Conservation (phyloP, 1,284 basidiomycete species). For the Pholiota adiposa region DNA sequence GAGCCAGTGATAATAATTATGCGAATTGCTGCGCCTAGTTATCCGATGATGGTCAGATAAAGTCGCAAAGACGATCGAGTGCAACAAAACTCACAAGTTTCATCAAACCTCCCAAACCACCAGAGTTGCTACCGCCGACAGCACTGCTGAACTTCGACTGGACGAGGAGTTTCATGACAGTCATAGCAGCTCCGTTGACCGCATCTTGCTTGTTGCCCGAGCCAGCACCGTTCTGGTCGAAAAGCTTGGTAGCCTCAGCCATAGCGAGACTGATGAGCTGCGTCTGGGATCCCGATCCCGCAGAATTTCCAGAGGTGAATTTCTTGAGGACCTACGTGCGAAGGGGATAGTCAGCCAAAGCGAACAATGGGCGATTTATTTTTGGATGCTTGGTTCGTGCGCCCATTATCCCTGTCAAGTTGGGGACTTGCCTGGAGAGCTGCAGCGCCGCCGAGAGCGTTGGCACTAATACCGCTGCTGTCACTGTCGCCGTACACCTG, state of each 20-base stretch:
- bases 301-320: slow-evolving; percentile 59
- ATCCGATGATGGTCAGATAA: neutral
- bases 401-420: neutral
- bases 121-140: slow-evolving; percentile 65
- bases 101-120: slow-evolving; percentile 63
- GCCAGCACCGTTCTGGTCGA: slow-evolving; percentile 69
- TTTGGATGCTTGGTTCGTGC: neutral
- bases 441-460: slow-evolving; percentile 74
- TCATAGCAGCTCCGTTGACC: slow-evolving; percentile 82
- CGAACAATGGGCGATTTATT: neutral
- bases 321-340: slow-evolving; percentile 64
- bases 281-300: slow-evolving; percentile 52
- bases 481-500: slow-evolving; percentile 61
- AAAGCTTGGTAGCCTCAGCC: slow-evolving; percentile 76
- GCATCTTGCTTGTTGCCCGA: slow-evolving; percentile 81
- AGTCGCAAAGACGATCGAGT: neutral
- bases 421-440: slow-evolving; percentile 62
- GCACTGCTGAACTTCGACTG: slow-evolving; percentile 63
- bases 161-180: slow-evolving; percentile 79
- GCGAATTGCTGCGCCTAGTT: slow-evolving; percentile 5
- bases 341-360: neutral
- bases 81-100: slow-evolving; percentile 39
- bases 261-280: slow-evolving; percentile 84
- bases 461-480: slow-evolving; percentile 54
- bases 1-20: neutral